Evolutionary conservation across 768 basidiomycete species (phyloP).

Genomic region (Dentipellis sp.): DNA sequence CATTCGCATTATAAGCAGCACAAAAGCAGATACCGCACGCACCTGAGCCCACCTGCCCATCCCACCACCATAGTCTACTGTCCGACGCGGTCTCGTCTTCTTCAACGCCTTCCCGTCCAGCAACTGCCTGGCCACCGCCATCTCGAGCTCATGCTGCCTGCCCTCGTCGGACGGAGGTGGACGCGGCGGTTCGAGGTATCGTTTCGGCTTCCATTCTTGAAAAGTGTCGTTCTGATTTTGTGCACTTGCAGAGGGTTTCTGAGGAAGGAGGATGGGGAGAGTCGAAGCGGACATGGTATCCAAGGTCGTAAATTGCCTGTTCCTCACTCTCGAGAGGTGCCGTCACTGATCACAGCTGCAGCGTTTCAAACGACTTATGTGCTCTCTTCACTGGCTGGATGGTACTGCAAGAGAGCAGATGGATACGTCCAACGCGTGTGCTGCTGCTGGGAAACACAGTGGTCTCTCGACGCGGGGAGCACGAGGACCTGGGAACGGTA

Average conservation of each 20-base stretch:
- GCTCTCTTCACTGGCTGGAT: too few species aligned
- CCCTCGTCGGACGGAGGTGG: constrained; percentile 80
- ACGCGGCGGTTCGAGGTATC: constrained; percentile 55
- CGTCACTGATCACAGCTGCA: too few species aligned
- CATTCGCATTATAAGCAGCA: constrained; percentile 1
- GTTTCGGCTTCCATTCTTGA: constrained; percentile 66
- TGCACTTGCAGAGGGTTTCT: constrained; percentile 8
- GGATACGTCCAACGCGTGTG: too few species aligned
- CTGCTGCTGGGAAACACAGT: too few species aligned
- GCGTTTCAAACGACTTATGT: too few species aligned
- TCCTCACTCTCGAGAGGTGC: too few species aligned
- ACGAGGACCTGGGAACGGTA: too few species aligned
- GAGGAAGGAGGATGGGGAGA: constrained; percentile 51
- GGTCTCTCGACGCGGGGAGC: too few species aligned
- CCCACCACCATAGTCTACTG: constrained; percentile 90
- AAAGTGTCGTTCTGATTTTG: constrained; percentile 22
- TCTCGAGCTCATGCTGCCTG: constrained; percentile 67
- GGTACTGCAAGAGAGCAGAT: too few species aligned
- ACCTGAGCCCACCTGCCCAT: constrained; percentile 84
- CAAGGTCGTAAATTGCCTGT: too few species aligned
- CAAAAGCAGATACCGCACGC: constrained; percentile 4
- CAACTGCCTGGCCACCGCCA: constrained; percentile 61
- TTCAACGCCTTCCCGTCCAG: constrained; percentile 79
- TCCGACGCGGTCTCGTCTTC: constrained; percentile 87
- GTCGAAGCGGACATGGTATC: too few species aligned